Evolutionary conservation across 2,329 filamentous ascomycete genomes (phyloP).

Genomic region (Rutstroemia sp.): DNA sequence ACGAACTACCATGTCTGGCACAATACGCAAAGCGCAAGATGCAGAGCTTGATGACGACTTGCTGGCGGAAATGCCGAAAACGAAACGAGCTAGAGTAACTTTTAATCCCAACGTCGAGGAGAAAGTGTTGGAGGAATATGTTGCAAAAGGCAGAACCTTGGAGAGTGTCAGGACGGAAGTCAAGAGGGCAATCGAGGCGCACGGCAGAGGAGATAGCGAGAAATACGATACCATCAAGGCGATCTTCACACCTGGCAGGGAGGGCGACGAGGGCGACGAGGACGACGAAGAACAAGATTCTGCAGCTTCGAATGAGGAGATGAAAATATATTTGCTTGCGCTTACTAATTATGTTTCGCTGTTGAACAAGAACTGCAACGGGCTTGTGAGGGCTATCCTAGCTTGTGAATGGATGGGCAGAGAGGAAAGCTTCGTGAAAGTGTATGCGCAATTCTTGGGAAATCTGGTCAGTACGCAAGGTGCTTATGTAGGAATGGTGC

Average conservation of each 20-base stretch:
- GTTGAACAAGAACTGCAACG: constrained; percentile 51
- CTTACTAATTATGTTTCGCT: constrained; percentile 54
- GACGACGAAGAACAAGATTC: constrained; percentile 19
- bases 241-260: constrained; percentile 35
- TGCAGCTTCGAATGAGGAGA: constrained; percentile 27
- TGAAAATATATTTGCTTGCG: constrained; percentile 55
- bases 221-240: constrained; percentile 56
- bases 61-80: constrained; percentile 20
- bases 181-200: constrained; percentile 41
- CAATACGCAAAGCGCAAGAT: constrained; percentile 24
- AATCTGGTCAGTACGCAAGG: constrained; percentile 77
- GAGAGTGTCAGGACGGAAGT: constrained; percentile 27
- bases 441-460: constrained; percentile 61
- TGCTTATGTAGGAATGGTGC: constrained; percentile 64
- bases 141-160: constrained; percentile 20
- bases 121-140: constrained; percentile 26
- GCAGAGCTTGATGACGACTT: constrained; percentile 22
- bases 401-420: constrained; percentile 57
- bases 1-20: constrained; percentile 23
- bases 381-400: constrained; percentile 52
- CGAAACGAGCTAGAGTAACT: constrained; percentile 26
- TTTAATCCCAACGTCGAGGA: constrained; percentile 30
- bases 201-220: constrained; percentile 49
- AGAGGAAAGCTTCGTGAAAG: constrained; percentile 57
- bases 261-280: constrained; percentile 10